phyloP scores from a whole-genome alignment of 2,329 filamentous ascomycete genomes.

The Stemphylium vesicarium region DNA sequence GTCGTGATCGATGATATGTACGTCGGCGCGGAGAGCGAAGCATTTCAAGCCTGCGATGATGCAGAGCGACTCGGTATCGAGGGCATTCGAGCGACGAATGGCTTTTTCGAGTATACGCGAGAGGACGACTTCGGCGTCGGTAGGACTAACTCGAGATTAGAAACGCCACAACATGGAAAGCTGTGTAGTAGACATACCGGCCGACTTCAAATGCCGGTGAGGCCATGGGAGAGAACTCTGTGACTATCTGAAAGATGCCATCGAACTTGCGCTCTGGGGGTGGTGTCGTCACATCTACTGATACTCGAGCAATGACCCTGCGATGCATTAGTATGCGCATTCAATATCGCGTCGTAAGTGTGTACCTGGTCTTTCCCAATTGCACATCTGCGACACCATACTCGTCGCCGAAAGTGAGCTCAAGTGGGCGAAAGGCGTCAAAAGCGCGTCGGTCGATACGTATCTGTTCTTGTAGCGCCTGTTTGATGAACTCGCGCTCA shows the following conservation, averaged over 20 bases:
- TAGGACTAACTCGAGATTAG: conserved; percentile 62
- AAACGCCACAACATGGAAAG: conserved; percentile 11
- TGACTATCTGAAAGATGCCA: conserved; percentile 89
- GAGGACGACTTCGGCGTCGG: conserved; percentile 82
- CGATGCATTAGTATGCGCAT: conserved; percentile 20
- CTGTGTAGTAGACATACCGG: conserved; percentile 56
- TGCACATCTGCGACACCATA: conserved; percentile 88
- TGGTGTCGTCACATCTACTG: conserved; percentile 85
- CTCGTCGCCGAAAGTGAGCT: conserved; percentile 85
- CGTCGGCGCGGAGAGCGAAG: conserved; percentile 88
- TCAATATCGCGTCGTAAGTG: not conserved
- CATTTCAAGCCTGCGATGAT: conserved; percentile 89
- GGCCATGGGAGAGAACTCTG: conserved; percentile 91
- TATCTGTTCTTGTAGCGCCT: conserved; percentile 80
- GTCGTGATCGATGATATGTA: conserved; percentile 90
- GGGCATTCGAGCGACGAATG: conserved; percentile 85
- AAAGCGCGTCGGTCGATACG: conserved; percentile 84
- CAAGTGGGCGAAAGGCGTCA: conserved; percentile 78
- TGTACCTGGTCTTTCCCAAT: conserved; percentile 86
- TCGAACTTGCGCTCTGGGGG: conserved; percentile 91
- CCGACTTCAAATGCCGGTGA: conserved; percentile 89
- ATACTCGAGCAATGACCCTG: conserved; percentile 83
- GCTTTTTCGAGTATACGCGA: conserved; percentile 93
- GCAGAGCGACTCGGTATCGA: conserved; percentile 95
- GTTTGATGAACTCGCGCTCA: conserved; percentile 83